Percentiles rank a stretch among this genome's conserved stretches.
Evolutionary conservation across 2,329 filamentous ascomycete genomes (phyloP).

Genomic region (Sporothrix schenckii): DNA sequence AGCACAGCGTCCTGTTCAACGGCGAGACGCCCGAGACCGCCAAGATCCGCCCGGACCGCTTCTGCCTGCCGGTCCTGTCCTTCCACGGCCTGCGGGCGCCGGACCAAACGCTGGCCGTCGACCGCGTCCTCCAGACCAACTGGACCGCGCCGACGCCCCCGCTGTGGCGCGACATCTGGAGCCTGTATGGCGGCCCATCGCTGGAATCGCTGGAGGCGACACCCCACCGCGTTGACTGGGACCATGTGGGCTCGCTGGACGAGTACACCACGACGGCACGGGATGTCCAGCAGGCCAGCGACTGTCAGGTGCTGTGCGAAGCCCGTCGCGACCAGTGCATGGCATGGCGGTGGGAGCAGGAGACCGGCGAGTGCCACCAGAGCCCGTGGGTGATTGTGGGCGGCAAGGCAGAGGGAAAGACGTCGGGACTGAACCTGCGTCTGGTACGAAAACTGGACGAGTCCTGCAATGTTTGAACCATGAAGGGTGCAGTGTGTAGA

Average conservation of each 20-base stretch:
- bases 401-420: neutral
- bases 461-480: neutral
- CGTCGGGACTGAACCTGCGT: neutral
- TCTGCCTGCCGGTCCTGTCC: neutral
- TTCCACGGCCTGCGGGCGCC: neutral
- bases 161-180: constrained; percentile 19
- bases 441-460: neutral
- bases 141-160: neutral
- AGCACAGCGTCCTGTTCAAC: neutral
- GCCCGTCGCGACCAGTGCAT: neutral
- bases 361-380: neutral
- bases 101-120: neutral
- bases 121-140: neutral
- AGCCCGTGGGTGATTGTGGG: constrained; percentile 25
- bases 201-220: neutral
- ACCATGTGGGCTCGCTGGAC: constrained; percentile 14
- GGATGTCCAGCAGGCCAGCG: neutral
- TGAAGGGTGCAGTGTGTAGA: neutral
- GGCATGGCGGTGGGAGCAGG: constrained; percentile 13
- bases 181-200: constrained; percentile 3
- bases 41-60: constrained; percentile 14
- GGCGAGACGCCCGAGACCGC: constrained; percentile 3
- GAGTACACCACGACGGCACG: neutral
- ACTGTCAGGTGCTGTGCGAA: neutral
- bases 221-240: constrained; percentile 2